Evolutionary conservation across 768 basidiomycete genomes (phyloP).

Genomic region (Hygrophorus russula): DNA sequence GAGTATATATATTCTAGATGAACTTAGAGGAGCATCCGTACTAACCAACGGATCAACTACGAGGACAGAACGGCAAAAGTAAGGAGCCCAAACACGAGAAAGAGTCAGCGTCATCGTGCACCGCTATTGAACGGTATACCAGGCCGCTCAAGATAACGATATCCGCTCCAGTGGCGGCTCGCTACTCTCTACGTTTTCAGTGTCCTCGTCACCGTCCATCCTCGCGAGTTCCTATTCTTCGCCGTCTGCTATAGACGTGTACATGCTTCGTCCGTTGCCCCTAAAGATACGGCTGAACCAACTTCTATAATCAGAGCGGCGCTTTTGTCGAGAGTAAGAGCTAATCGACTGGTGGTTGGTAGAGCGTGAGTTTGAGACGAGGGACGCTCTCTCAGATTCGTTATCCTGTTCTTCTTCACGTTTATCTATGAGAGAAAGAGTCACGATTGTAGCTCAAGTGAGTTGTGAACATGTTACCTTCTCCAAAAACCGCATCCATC

Average conservation of each 20-base stretch:
- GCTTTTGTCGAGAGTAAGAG: slow-evolving; percentile 15
- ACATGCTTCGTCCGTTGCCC: slow-evolving; percentile 26
- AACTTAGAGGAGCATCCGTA: too few relatives aligned
- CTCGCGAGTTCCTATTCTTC: slow-evolving; percentile 17
- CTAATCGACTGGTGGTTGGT: slow-evolving; percentile 24
- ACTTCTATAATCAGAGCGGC: slow-evolving; percentile 17
- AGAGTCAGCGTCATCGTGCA: too few relatives aligned
- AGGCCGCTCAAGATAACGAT: background rate
- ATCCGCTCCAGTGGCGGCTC: background rate
- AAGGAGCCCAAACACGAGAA: too few relatives aligned
- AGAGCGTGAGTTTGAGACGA: slow-evolving; percentile 30
- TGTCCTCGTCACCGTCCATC: slow-evolving; percentile 4
- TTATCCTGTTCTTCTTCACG: slow-evolving; percentile 45
- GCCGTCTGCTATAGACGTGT: slow-evolving; percentile 34
- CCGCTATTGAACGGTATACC: too few relatives aligned
- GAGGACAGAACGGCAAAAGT: too few relatives aligned
- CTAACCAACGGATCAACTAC: too few relatives aligned
- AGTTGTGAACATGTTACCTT: slow-evolving; percentile 37
- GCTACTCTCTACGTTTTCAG: background rate
- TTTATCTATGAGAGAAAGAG: slow-evolving; percentile 27
- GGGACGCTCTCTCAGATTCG: slow-evolving; percentile 48
- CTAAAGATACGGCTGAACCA: slow-evolving; percentile 45
- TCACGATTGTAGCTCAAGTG: slow-evolving; percentile 4
- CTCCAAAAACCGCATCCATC: slow-evolving; percentile 85
- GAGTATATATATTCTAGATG: too few relatives aligned